Base-by-base conservation (phyloP, 305 asterid species). In the Euphrasia arctica region DNA sequence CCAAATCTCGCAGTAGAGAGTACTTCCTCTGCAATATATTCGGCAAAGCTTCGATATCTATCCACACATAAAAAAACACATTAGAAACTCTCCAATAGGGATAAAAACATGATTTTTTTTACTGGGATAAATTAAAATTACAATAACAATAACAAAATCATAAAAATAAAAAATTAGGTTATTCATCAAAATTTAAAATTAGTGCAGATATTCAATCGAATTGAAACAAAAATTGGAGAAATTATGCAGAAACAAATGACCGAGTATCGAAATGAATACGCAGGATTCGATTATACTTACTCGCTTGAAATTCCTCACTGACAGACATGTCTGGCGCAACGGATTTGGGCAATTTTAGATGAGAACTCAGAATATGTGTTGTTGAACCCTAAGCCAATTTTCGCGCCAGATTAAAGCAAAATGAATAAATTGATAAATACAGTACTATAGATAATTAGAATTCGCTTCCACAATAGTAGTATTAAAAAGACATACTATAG, bases 1-100 rank as follows among this genome's bases (percentile, higher is more conserved):
- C 84, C 72, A 83, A 64, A 48, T 83, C 84, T 11, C 78, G 80
- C 65, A 83, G 65, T 13, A 80, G 72, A 5, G 78, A 72, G 60
- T 83, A 83, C 48, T 83, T 83, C 72, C 89, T 72, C 74, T 72
- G 84, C 67, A 83, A 52, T 69, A 80, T 83, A 72, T 74, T 80
- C 3, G 89, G 89, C 11, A 83, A 72, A 14, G 89, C 89, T 76
- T 76, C 89, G 64, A 83, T 74, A 71, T 83, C 87, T 82, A 67
- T 29, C 63, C 29, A 31, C 50, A 50, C 18, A 60, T 6, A 59
- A 62, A 47, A 14, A 69, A 66, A 13, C 57, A 13, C 57, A 54
- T 74, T 48, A 70, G 39, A 51, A 56, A 41, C 66, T 34, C 52
- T 13, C 54, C 7, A 22, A 13, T 43, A 58, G 52, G 18, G 31